Evolutionary conservation across 768 basidiomycete species (phyloP).

Genomic region (Vishniacozyma victoriae): DNA sequence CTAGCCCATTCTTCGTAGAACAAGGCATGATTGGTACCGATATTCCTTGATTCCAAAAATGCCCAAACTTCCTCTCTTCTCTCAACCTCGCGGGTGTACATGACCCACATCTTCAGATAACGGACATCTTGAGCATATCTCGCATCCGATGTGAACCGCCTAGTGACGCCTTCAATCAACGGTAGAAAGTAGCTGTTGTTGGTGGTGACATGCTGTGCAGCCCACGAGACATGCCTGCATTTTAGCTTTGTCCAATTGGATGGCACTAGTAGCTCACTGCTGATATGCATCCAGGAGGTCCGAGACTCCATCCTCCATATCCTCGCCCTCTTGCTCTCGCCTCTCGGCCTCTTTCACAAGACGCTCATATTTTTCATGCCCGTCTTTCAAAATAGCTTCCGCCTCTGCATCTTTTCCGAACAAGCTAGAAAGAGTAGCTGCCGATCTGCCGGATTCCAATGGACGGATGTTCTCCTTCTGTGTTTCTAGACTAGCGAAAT

Average conservation of each 20-base stretch:
- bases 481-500: constrained; percentile 49
- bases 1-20: constrained; percentile 89
- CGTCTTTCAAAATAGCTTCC: constrained; percentile 50
- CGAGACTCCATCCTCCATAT: constrained; percentile 58
- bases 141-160: constrained; percentile 73
- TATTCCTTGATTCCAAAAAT: constrained; percentile 83
- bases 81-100: constrained; percentile 76
- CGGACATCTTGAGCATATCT: constrained; percentile 74
- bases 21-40: constrained; percentile 70
- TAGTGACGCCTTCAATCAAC: constrained; percentile 75
- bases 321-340: constrained; percentile 46
- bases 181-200: constrained; percentile 68
- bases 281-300: constrained; percentile 82
- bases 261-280: constrained; percentile 50
- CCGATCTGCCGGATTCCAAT: constrained; percentile 49
- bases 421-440: constrained; percentile 49
- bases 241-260: neutral
- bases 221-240: constrained; percentile 68
- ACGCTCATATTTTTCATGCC: constrained; percentile 45
- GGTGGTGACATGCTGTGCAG: constrained; percentile 72
- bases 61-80: constrained; percentile 69
- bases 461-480: constrained; percentile 54
- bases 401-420: constrained; percentile 57
- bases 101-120: constrained; percentile 85
- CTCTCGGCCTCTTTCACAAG: constrained; percentile 48